phyloP scores from a whole-genome alignment of 495 filamentous ascomycete genomes.

The Penicillium daleae region DNA sequence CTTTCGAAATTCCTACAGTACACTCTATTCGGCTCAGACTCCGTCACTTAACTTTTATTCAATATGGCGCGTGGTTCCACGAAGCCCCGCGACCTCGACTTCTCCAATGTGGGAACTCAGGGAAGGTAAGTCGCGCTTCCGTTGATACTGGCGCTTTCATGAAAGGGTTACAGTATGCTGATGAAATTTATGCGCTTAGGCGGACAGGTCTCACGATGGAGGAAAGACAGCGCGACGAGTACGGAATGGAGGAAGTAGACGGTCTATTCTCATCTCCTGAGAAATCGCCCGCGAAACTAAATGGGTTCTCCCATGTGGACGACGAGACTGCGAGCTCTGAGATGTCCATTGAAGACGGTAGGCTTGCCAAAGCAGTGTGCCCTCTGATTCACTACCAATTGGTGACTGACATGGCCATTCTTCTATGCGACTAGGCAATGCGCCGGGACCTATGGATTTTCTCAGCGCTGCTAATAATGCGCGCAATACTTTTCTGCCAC shows the following conservation, averaged over 20 bases:
- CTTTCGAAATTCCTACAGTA: not conserved
- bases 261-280: slow-evolving; percentile 87
- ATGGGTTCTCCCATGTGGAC: slow-evolving; percentile 34
- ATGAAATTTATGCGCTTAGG: slow-evolving; percentile 38
- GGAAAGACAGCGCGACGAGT: slow-evolving; percentile 84
- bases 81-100: slow-evolving; percentile 62
- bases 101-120: slow-evolving; percentile 64
- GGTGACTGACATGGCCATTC: slow-evolving; percentile 18
- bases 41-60: slow-evolving; percentile 1
- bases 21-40: not conserved
- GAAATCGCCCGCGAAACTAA: slow-evolving; percentile 54
- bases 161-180: slow-evolving; percentile 12
- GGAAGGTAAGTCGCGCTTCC: slow-evolving; percentile 57
- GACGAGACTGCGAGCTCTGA: slow-evolving; percentile 45
- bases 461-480: slow-evolving; percentile 36
- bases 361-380: not conserved
- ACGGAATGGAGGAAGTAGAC: slow-evolving; percentile 87
- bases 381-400: not conserved
- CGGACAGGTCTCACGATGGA: slow-evolving; percentile 83
- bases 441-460: slow-evolving; percentile 48
- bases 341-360: slow-evolving; percentile 56
- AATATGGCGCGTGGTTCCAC: slow-evolving; percentile 52
- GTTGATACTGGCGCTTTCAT: not conserved
- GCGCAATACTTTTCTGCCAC: slow-evolving; percentile 37
- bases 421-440: slow-evolving; percentile 35